Evolutionary conservation across 768 basidiomycete species (phyloP).

Genomic region (Boletus rubropictus): DNA sequence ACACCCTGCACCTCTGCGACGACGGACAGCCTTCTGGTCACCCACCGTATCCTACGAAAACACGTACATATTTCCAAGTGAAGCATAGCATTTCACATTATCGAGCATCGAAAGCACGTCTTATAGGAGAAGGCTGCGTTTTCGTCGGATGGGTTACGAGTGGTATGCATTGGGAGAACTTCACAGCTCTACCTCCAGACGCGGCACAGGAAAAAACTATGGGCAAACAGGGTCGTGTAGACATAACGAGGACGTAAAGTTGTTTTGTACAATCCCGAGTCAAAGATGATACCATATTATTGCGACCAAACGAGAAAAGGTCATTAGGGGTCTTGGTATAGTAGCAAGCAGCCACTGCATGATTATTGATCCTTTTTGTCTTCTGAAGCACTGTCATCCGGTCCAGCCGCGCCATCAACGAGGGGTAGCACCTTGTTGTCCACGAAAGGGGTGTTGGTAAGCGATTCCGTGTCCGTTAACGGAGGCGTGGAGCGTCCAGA

Average conservation of each 20-base stretch:
- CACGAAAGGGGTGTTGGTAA: constrained; percentile 32
- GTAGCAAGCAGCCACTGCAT: neutral
- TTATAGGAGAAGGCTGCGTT: constrained; percentile 40
- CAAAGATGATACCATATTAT: constrained; percentile 11
- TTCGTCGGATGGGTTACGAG: constrained; percentile 63
- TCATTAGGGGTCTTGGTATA: constrained; percentile 10
- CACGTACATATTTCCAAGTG: constrained; percentile 39
- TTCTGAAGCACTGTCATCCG: constrained; percentile 7
- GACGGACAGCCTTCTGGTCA: constrained; percentile 5
- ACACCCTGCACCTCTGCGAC: constrained; percentile 15
- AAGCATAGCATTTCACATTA: constrained; percentile 44
- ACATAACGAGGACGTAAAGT: neutral
- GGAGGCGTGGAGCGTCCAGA: constrained; percentile 51
- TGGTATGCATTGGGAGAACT: constrained; percentile 49
- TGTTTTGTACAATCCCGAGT: too few species aligned
- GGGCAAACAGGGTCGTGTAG: neutral
- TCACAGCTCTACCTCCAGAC: constrained; percentile 25
- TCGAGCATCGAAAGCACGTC: constrained; percentile 43
- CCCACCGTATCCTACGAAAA: constrained; percentile 11
- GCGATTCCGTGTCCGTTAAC: constrained; percentile 39
- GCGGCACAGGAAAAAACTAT: neutral
- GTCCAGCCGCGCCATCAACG: constrained; percentile 14
- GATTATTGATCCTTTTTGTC: constrained; percentile 30
- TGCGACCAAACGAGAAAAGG: neutral
- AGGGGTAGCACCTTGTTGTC: constrained; percentile 19